Evolutionary conservation across 2,329 filamentous ascomycete genomes (phyloP).

Genomic region (Aspergillus ochraceus): DNA sequence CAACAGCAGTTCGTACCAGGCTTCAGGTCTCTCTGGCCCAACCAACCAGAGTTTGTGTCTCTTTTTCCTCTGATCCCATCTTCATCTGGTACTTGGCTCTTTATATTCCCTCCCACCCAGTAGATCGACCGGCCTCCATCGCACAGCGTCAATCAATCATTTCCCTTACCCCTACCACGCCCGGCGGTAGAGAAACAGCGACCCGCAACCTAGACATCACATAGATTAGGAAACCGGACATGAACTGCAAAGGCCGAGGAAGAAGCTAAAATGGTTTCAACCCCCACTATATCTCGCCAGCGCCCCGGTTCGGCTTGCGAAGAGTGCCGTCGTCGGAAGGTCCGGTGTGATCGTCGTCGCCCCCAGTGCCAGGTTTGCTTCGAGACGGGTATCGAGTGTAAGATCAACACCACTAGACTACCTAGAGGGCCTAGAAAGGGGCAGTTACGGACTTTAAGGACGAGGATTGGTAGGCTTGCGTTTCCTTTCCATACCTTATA

Average conservation of each 20-base stretch:
- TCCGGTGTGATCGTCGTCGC: slow-evolving; percentile 27
- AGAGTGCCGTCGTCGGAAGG: slow-evolving; percentile 31
- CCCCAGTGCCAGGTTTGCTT: slow-evolving; percentile 29
- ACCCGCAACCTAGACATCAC: no score
- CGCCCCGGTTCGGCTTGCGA: slow-evolving; percentile 30
- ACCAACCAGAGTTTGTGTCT: background rate
- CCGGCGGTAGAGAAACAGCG: no score
- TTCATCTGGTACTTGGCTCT: no score
- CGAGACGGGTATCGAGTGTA: slow-evolving; percentile 29
- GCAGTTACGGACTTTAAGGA: slow-evolving; percentile 27
- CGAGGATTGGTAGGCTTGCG: slow-evolving; percentile 25
- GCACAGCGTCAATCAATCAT: no score
- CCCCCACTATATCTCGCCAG: slow-evolving; percentile 22
- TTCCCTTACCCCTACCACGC: no score
- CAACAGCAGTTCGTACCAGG: background rate
- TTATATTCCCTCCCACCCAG: no score
- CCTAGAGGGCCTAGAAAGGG: slow-evolving; percentile 31
- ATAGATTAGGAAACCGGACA: no score
- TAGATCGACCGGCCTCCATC: no score
- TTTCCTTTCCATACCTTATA: background rate
- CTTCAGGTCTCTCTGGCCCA: background rate
- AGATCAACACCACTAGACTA: slow-evolving; percentile 25
- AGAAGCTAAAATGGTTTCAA: slow-evolving; percentile 10
- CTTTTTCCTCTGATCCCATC: no score
- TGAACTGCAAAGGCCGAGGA: no score